phyloP scores from a whole-genome alignment of 192 early-diverging fungal genomes.

The Allomyces macrogynus region DNA sequence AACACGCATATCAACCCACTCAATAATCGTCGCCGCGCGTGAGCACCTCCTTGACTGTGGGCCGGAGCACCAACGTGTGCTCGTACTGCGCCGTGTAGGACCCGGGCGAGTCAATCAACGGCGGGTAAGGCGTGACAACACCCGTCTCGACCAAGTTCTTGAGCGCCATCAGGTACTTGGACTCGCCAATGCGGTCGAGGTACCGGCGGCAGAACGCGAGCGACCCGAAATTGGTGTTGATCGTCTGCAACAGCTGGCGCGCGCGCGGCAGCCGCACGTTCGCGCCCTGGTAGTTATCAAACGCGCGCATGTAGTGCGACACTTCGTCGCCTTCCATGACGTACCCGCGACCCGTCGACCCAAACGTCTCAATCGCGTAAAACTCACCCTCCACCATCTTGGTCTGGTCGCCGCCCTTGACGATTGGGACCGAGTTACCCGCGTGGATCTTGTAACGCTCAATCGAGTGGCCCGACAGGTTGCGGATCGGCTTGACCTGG shows the following conservation, averaged over 20 bases:
- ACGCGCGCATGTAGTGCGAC: constrained; percentile 65
- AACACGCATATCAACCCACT: too few species aligned
- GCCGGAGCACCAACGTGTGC: constrained; percentile 78
- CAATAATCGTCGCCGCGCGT: constrained; percentile 52
- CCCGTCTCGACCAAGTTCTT: constrained; percentile 66
- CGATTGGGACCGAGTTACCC: constrained; percentile 87
- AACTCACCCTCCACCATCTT: constrained; percentile 93
- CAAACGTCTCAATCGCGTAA: constrained; percentile 96
- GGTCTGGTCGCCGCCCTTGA: constrained; percentile 62
- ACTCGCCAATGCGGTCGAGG: constrained; percentile 81
- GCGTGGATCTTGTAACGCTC: constrained; percentile 77
- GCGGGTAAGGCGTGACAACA: constrained; percentile 68
- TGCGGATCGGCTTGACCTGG: constrained; percentile 83
- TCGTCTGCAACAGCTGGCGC: constrained; percentile 51
- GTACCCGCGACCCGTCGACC: constrained; percentile 64
- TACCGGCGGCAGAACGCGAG: constrained; percentile 89
- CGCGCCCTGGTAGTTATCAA: constrained; percentile 25
- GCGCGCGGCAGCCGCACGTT: constrained; percentile 38
- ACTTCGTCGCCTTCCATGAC: constrained; percentile 77
- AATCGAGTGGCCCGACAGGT: constrained; percentile 91
- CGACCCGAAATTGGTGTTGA: constrained; percentile 81
- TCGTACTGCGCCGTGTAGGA: constrained; percentile 92
- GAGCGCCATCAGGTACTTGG: constrained; percentile 67
- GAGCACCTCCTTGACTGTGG: constrained; percentile 71
- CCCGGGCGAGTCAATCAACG: constrained; percentile 63